Percentiles rank a stretch among this genome's conserved stretches.
Conservation (phyloP, 1,284 basidiomycete genomes). For the Fereydounia khargensis region DNA sequence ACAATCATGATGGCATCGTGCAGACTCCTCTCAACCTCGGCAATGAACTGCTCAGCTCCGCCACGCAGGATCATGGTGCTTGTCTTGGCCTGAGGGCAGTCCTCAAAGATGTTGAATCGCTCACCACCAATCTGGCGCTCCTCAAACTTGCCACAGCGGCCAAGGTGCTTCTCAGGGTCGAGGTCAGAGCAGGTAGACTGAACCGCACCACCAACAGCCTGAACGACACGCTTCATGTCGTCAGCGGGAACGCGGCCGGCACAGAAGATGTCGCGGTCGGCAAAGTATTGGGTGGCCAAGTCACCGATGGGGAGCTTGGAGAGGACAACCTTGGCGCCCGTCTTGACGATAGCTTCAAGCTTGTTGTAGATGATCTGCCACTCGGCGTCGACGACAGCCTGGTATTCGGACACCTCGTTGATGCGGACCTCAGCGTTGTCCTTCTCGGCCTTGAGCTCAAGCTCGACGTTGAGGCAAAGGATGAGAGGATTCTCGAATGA, state of each 20-base stretch:
- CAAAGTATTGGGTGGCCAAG: constrained; percentile 98
- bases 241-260: constrained; percentile 89
- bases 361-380: constrained; percentile 99
- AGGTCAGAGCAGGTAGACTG: constrained; percentile 97
- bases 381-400: constrained; percentile 98
- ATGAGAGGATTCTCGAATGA: constrained; percentile 84
- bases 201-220: constrained; percentile 90
- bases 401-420: constrained; percentile 81
- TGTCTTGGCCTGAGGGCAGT: constrained; percentile 92
- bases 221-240: constrained; percentile 89
- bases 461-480: constrained; percentile 92
- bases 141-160: constrained; percentile 85
- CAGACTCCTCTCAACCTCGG: constrained; percentile 93
- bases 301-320: constrained; percentile 98
- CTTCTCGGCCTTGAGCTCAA: constrained; percentile 98
- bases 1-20: constrained; percentile 99
- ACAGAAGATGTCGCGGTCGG: constrained; percentile 98
- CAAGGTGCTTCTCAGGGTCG: constrained; percentile 75
- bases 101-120: constrained; percentile 92
- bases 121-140: constrained; percentile 96
- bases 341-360: constrained; percentile 90
- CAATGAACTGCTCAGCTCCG: constrained; percentile 98
- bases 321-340: constrained; percentile 94
- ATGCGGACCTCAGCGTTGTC: constrained; percentile 99
- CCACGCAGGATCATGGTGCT: constrained; percentile 94